Evolutionary conservation across 2,329 filamentous ascomycete genomes (phyloP).

Genomic region (Sporothrix luriei): DNA sequence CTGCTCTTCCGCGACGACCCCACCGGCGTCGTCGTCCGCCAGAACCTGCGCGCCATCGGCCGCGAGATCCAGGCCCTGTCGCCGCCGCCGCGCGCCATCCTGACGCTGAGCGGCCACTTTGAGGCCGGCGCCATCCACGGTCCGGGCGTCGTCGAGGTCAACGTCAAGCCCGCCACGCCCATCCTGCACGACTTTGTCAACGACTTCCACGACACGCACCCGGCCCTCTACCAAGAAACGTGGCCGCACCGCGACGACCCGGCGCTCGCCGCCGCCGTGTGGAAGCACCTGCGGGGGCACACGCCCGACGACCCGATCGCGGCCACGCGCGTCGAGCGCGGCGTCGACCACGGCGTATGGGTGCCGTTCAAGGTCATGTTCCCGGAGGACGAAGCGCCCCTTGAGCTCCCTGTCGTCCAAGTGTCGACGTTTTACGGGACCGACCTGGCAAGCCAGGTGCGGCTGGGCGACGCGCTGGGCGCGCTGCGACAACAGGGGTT

Average conservation of each 20-base stretch:
- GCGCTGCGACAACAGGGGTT: slow-evolving; percentile 3
- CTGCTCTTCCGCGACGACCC: slow-evolving; percentile 26
- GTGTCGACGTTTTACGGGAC: slow-evolving; percentile 28
- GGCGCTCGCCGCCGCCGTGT: slow-evolving; percentile 23
- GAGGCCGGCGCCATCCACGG: slow-evolving; percentile 29
- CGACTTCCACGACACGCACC: slow-evolving; percentile 30
- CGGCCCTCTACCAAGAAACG: slow-evolving; percentile 23
- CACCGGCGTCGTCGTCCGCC: background rate
- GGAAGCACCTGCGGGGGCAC: slow-evolving; percentile 15
- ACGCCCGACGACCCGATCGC: background rate
- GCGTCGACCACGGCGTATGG: slow-evolving; percentile 32
- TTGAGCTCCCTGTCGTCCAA: slow-evolving; percentile 23
- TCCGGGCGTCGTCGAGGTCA: slow-evolving; percentile 29
- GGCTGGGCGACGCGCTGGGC: slow-evolving; percentile 6
- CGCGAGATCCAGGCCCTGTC: slow-evolving; percentile 19
- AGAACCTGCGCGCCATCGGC: slow-evolving; percentile 23
- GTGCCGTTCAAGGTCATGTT: slow-evolving; percentile 31
- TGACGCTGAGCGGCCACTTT: slow-evolving; percentile 28
- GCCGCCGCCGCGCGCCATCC: slow-evolving; percentile 19
- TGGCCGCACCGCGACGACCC: slow-evolving; percentile 30
- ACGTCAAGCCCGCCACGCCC: slow-evolving; percentile 23
- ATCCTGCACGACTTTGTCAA: slow-evolving; percentile 32
- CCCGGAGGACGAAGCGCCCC: background rate
- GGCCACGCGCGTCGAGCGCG: slow-evolving; percentile 28
- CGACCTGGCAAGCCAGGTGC: slow-evolving; percentile 23